Conservation (phyloP, 2,329 filamentous ascomycete species). For the Venturia nashicola region DNA sequence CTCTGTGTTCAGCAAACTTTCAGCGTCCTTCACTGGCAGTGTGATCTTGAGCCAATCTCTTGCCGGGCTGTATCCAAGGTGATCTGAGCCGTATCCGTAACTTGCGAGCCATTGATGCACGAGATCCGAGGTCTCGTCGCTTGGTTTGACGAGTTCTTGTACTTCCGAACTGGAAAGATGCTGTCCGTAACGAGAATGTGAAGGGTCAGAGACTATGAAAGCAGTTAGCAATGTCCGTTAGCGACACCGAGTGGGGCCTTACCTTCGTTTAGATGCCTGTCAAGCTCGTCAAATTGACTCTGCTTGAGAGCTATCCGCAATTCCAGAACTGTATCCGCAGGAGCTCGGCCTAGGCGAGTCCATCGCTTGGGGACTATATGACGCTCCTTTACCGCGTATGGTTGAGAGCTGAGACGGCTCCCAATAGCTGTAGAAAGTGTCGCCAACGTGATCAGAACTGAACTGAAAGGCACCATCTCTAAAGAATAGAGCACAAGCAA, state of each 20-base stretch:
- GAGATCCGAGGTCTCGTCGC: conserved; percentile 32
- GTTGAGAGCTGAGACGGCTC: neutral
- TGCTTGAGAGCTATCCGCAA: conserved; percentile 49
- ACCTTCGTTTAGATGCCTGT: conserved; percentile 41
- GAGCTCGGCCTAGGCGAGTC: conserved; percentile 35
- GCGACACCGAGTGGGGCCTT: neutral
- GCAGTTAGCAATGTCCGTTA: neutral
- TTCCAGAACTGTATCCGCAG: conserved; percentile 36
- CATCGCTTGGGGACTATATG: conserved; percentile 41
- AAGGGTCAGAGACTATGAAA: conserved; percentile 28
- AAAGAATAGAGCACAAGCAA: neutral
- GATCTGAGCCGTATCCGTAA: conserved; percentile 33
- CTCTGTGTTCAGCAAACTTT: conserved; percentile 42
- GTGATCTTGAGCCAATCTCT: conserved; percentile 52
- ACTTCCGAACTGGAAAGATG: conserved; percentile 51
- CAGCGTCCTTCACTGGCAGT: conserved; percentile 39
- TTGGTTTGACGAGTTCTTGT: conserved; percentile 40
- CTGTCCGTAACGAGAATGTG: conserved; percentile 45
- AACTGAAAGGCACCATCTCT: conserved; percentile 2
- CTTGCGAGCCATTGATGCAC: conserved; percentile 44
- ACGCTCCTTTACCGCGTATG: conserved; percentile 43
- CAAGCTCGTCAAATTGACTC: conserved; percentile 41
- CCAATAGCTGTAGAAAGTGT: neutral
- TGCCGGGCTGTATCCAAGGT: conserved; percentile 32
- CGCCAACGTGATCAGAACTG: neutral